phyloP scores from a whole-genome alignment of 768 basidiomycete genomes.

The Mycena metata region DNA sequence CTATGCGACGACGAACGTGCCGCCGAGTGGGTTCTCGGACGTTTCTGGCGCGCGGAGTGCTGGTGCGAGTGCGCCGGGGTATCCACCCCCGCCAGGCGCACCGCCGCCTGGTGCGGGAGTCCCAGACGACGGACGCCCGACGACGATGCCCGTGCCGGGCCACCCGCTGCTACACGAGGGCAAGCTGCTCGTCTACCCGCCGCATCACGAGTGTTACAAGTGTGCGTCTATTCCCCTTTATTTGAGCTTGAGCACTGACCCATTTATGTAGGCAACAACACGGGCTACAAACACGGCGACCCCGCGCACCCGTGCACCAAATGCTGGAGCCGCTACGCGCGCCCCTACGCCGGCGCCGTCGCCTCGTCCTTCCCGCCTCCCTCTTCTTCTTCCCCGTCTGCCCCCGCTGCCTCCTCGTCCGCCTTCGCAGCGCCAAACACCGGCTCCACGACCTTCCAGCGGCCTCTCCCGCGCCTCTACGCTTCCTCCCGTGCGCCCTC shows the following conservation, averaged over 20 bases:
- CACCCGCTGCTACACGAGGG: slow-evolving; percentile 76
- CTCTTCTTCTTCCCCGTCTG: slow-evolving; percentile 12
- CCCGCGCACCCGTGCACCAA: slow-evolving; percentile 75
- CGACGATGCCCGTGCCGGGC: slow-evolving; percentile 71
- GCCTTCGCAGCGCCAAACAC: neutral
- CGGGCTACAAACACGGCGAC: slow-evolving; percentile 79
- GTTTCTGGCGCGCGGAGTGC: slow-evolving; percentile 17
- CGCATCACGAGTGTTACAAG: slow-evolving; percentile 72
- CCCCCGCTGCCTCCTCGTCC: neutral
- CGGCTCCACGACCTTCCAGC: slow-evolving; percentile 48
- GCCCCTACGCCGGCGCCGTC: slow-evolving; percentile 72
- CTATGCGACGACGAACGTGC: slow-evolving; percentile 59
- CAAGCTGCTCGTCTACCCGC: slow-evolving; percentile 77
- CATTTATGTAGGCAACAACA: slow-evolving; percentile 69
- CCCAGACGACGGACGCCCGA: slow-evolving; percentile 73
- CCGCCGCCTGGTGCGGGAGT: slow-evolving; percentile 34
- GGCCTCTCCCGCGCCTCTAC: slow-evolving; percentile 49
- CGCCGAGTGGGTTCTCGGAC: slow-evolving; percentile 20
- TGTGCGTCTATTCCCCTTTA: slow-evolving; percentile 57
- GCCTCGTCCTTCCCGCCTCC: slow-evolving; percentile 55
- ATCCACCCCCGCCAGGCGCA: slow-evolving; percentile 47
- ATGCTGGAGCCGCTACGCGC: slow-evolving; percentile 82
- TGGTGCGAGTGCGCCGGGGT: slow-evolving; percentile 33
- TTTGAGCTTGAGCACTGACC: neutral
- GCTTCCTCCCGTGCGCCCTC: slow-evolving; percentile 1